Evolutionary conservation across 805 yeast genomes (phyloP).

Genomic region (Maudiozyma bulderi): DNA sequence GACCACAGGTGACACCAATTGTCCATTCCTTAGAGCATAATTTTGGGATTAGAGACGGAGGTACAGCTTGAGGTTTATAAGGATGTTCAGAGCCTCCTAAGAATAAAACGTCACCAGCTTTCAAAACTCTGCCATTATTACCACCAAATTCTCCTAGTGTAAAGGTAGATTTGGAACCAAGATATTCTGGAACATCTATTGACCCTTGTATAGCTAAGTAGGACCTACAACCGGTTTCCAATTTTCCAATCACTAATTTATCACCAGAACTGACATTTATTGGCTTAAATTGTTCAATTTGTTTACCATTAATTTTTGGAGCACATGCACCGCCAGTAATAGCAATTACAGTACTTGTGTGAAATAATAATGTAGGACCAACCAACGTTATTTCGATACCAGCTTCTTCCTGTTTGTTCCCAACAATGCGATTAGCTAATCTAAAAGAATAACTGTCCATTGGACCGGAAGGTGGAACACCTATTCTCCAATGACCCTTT

Average conservation of each 20-base stretch:
- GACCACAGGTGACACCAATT: slow-evolving; percentile 93
- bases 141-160: slow-evolving; percentile 93
- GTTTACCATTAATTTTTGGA: slow-evolving; percentile 53
- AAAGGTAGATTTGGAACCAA: slow-evolving; percentile 94
- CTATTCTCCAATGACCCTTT: slow-evolving; percentile 52
- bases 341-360: slow-evolving; percentile 66
- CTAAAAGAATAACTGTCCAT: slow-evolving; percentile 92
- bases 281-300: slow-evolving; percentile 62
- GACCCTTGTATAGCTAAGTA: slow-evolving; percentile 90
- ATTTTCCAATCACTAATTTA: slow-evolving; percentile 69
- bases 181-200: slow-evolving; percentile 84
- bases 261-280: slow-evolving; percentile 64
- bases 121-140: slow-evolving; percentile 82
- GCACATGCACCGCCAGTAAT: slow-evolving; percentile 79
- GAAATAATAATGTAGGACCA: slow-evolving; percentile 84
- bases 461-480: slow-evolving; percentile 98
- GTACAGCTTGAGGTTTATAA: slow-evolving; percentile 47
- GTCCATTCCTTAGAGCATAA: slow-evolving; percentile 44
- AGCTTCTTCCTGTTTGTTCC: slow-evolving; percentile 73
- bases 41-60: slow-evolving; percentile 34
- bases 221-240: slow-evolving; percentile 76
- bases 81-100: slow-evolving; percentile 67
- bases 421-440: slow-evolving; percentile 82
- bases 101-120: slow-evolving; percentile 85
- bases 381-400: slow-evolving; percentile 81